Conservation (phyloP, 352 stramenopile genomes). For the Halophytophthora polymorphica region DNA sequence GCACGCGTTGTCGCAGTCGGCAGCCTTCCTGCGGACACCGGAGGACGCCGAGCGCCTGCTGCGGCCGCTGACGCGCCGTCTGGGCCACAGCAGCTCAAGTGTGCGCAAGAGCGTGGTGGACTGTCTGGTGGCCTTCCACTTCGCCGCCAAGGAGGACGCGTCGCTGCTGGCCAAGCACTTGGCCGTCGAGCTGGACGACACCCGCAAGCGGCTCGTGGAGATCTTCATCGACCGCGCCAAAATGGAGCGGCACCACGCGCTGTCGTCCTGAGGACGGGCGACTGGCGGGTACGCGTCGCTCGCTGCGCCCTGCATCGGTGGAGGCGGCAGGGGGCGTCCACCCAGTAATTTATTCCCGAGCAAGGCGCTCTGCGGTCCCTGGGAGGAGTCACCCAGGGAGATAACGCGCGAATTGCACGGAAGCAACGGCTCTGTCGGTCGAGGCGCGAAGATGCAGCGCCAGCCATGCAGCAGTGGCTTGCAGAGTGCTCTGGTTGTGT, state of each 20-base stretch:
- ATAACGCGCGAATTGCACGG: too few species aligned
- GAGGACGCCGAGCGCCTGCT: constrained; percentile 36
- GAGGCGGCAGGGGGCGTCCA: not conserved
- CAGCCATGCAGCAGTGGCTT: too few species aligned
- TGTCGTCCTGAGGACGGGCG: constrained; percentile 7
- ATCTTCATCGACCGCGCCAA: constrained; percentile 78
- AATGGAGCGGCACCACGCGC: constrained; percentile 29
- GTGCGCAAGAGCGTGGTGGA: constrained; percentile 70
- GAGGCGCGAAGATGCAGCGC: too few species aligned
- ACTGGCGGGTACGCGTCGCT: too few species aligned
- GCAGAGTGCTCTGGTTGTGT: too few species aligned
- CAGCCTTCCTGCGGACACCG: constrained; percentile 28
- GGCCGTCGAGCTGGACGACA: constrained; percentile 41
- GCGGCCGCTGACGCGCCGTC: constrained; percentile 23
- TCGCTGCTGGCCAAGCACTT: constrained; percentile 46
- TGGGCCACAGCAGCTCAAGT: constrained; percentile 52
- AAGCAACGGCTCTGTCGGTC: too few species aligned
- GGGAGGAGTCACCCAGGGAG: too few species aligned
- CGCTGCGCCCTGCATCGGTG: too few species aligned
- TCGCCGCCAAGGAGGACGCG: constrained; percentile 44
- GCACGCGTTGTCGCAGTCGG: constrained; percentile 4
- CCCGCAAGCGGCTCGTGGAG: constrained; percentile 52
- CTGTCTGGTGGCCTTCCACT: constrained; percentile 64
- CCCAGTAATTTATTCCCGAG: constrained; percentile 20
- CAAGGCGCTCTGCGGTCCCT: not conserved